These are phyloP conservation scores for Roridomyces roridus DNA, from an alignment of 768 basidiomycete genomes.

Conservation along the genomic window DNA sequence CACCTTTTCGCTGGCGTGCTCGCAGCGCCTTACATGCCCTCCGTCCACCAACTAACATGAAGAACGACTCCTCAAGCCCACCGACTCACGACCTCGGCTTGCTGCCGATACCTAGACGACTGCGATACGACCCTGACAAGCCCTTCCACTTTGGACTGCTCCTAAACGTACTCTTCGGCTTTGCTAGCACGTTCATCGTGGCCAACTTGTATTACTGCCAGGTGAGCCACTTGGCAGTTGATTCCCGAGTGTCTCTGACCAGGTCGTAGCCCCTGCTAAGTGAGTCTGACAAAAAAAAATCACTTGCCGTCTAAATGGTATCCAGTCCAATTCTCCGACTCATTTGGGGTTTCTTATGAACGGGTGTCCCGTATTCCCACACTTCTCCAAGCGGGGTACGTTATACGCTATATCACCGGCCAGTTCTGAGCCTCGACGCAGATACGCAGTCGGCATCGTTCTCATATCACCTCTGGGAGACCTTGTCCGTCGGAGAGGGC, in stretches of 20 bases:
- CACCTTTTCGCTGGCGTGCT: too few species aligned
- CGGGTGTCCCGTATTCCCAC: conserved; percentile 41
- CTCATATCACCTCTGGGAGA: conserved; percentile 86
- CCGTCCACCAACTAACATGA: too few species aligned
- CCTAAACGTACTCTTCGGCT: conserved; percentile 66
- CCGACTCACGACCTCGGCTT: conserved; percentile 57
- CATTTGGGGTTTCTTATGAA: conserved; percentile 38
- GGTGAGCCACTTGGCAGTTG: not conserved
- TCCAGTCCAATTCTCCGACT: conserved; percentile 49
- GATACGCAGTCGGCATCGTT: conserved; percentile 76
- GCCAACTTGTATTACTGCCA: conserved; percentile 88
- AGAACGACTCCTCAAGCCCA: not conserved
- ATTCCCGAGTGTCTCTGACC: not conserved
- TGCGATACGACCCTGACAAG: conserved; percentile 56
- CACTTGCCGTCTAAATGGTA: not conserved
- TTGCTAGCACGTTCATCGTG: conserved; percentile 66
- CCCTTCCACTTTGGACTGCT: conserved; percentile 59
- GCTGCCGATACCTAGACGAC: conserved; percentile 63
- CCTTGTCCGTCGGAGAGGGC: conserved; percentile 74
- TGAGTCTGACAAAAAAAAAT: conserved; percentile 34
- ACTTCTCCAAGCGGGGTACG: conserved; percentile 69
- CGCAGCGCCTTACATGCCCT: too few species aligned
- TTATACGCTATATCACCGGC: too few species aligned
- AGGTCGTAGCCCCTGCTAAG: conserved; percentile 65
- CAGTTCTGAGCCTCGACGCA: conserved; percentile 27